Base-by-base conservation (phyloP, 2,329 filamentous ascomycete species). In the Davidsoniella eucalypti region DNA sequence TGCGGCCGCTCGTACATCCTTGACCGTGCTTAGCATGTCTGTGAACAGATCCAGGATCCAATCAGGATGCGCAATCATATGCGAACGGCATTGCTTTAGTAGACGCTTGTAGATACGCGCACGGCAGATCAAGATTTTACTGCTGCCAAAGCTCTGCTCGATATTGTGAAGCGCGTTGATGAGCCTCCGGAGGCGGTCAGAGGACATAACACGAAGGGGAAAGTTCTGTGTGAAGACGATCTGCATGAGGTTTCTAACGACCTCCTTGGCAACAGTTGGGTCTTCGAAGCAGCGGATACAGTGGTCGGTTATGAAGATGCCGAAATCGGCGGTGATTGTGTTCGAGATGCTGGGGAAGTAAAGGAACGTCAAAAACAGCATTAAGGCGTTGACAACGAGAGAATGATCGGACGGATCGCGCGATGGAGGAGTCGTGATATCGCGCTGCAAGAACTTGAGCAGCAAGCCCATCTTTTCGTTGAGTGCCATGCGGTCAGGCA, bases 1-100 rank as follows among this genome's bases (percentile, higher is more conserved):
- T 2, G 88, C 87, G 41, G 81, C 76, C 4, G 69, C 69, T 44
- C 86, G 76, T 43, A 90, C 82, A 39, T 94, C 87, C 57, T 81
- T 82, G 45, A 87, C 68, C 29, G 69, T 78, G 62, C 86, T 87
- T 38, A 94, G 71, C 71, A 95, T 80, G 46, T 87, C 86, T 17
- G 78, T 78, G 55, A 96, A 79, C 17, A 94, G 68, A 61, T 93
- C 82, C 47, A 82, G 73, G 45, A 95, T 69, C 90, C 92, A 98
- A 53, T 85, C 73, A 2, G 75, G 70, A 50, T 87, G 78, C 21
- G 72, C 66, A 14, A 80, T 65, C 80, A 98, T 94, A 18, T 78
- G 68, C 16, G 70, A 64, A 47, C 75, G 80, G 4, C 79, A 76
- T 63, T 93, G 84, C 53, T 76, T 75, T 21, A 94, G 58, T 2